Evolutionary conservation across 768 basidiomycete species (phyloP), one percentile per base, ranked within the genome.

Genomic region (Neoboletus magnificus): DNA sequence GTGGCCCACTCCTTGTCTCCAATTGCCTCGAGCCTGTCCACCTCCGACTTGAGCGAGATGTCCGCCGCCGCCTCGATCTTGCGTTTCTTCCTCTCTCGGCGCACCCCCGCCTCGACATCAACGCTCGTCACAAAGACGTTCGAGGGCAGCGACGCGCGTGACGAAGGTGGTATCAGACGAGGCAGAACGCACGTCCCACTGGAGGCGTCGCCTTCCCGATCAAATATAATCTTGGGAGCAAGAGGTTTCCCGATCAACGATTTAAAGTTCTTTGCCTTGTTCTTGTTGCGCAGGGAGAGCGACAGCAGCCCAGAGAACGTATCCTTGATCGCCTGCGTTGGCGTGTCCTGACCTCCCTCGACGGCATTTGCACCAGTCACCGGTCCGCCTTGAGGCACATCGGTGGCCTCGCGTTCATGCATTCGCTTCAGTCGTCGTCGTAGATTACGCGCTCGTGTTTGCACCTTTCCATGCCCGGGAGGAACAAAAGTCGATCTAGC

Each of bases 111-210:
- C 61, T 87, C 86, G 25, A 89, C 85, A 57, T 90, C 85, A 2
- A 89, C 75, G 59, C 82, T 84, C 3, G 87, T 89, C 33, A 90
- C 85, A 57, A 90, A 82, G 62, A 90, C 65, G 49, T 86, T 83
- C 5, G 73, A 62, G 1, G 88, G 88, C 9, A 90, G 61, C 45
- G 72, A 62, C 48, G 80, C 70, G 43, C 82, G 79, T 62, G 84
- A 80, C 4, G 88, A 89, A 1, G 88, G 88, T 2, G 87, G 83
- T 32, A 87, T 60, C 12, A 87, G 68, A 1, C 74, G 77, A 8
- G 76, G 71, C 5, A 55, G 58, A 3, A 48, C 54, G 37, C 36
- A 60, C 11, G 29, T 50, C 16, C 16, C 56, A 53, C 59, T 27
- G 12, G 9, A 25, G 0, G 43, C 40, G 8, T 23, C 58, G 10